Conservation (phyloP, 1,284 basidiomycete species). For the Agroathelia rolfsii region DNA sequence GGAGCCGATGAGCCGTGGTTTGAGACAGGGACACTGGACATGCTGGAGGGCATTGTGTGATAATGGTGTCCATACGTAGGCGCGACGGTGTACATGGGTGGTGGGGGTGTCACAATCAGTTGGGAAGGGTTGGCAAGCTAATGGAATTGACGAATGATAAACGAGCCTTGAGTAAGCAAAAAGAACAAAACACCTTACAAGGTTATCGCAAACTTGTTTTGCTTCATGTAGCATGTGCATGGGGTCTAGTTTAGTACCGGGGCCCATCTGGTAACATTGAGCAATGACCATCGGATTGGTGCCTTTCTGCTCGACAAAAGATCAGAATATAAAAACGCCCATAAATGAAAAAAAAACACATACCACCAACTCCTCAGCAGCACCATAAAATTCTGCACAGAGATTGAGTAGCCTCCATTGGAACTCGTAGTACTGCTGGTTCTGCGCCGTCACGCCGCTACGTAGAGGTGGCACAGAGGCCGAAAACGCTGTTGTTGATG, state of each 20-base stretch:
- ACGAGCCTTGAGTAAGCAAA: constrained; percentile 5
- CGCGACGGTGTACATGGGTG: constrained; percentile 40
- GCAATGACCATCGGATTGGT: constrained; percentile 64
- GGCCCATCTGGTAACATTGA: constrained; percentile 69
- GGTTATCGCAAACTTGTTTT: constrained; percentile 63
- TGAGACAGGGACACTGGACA: constrained; percentile 8
- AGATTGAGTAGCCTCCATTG: constrained; percentile 74
- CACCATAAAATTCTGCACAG: constrained; percentile 75
- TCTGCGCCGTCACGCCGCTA: constrained; percentile 47
- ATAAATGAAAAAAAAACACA: constrained; percentile 23
- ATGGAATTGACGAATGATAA: constrained; percentile 10
- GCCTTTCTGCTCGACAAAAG: constrained; percentile 41
- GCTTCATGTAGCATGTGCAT: constrained; percentile 63
- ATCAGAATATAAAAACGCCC: constrained; percentile 7
- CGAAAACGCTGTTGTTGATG: constrained; percentile 19
- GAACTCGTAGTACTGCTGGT: constrained; percentile 74
- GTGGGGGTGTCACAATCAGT: constrained; percentile 53
- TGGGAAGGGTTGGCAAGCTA: constrained; percentile 59
- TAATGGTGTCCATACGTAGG: constrained; percentile 29
- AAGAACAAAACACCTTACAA: constrained; percentile 35
- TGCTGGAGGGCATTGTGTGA: constrained; percentile 14
- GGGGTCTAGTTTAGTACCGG: constrained; percentile 59
- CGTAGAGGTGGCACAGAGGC: constrained; percentile 25
- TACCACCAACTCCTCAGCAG: constrained; percentile 73
- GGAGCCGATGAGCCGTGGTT: constrained; percentile 10